Conservation (phyloP, 352 stramenopile species). For the Saprolegnia parasitica region DNA sequence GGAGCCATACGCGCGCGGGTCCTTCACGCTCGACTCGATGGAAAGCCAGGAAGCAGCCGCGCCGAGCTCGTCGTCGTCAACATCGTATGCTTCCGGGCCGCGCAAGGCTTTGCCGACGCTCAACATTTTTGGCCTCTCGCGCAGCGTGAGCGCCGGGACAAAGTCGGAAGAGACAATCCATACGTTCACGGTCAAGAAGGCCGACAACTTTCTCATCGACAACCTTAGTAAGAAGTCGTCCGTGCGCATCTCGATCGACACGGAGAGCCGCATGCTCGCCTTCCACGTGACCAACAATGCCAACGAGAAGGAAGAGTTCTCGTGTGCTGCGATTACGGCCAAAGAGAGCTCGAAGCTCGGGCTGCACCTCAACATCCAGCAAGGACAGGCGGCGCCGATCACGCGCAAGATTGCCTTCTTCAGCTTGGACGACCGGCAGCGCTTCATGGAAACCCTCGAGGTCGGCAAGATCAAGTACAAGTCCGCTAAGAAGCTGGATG, state of each 20-base stretch:
- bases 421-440: constrained; percentile 71
- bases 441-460: constrained; percentile 76
- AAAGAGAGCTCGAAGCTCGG: constrained; percentile 66
- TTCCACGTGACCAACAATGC: constrained; percentile 59
- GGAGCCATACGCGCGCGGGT: constrained; percentile 34
- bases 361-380: constrained; percentile 86
- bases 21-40: constrained; percentile 30
- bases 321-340: constrained; percentile 69
- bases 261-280: constrained; percentile 77
- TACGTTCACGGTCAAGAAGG: constrained; percentile 84
- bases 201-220: constrained; percentile 76
- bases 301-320: constrained; percentile 73
- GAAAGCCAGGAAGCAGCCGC: constrained; percentile 7
- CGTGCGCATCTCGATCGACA: constrained; percentile 78
- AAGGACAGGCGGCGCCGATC: constrained; percentile 47
- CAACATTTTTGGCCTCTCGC: constrained; percentile 73
- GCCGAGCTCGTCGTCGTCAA: background rate
- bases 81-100: background rate
- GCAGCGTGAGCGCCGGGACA: background rate
- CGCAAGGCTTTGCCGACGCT: constrained; percentile 54
- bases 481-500: constrained; percentile 28
- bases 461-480: constrained; percentile 81
- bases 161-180: constrained; percentile 47
- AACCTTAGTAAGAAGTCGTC: constrained; percentile 74
- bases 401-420: constrained; percentile 85